phyloP scores from a whole-genome alignment of 805 yeast genomes.

The Starmerella apis region DNA sequence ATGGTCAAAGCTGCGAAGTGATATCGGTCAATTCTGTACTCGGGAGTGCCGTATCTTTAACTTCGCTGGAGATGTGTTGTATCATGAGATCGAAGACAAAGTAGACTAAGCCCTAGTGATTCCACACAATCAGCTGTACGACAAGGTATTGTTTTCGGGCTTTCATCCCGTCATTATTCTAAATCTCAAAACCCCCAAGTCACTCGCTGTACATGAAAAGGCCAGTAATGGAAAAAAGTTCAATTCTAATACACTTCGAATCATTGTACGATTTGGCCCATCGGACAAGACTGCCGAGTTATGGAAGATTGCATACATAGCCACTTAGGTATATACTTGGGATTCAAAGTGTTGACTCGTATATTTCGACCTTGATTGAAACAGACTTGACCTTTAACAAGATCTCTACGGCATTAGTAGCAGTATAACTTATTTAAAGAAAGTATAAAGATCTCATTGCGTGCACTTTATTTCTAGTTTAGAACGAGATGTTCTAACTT shows the following conservation, averaged over 20 bases:
- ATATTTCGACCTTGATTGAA: conserved; percentile 12
- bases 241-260: conserved; percentile 5
- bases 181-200: conserved; percentile 1
- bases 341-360: conserved; percentile 13
- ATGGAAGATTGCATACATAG: conserved; percentile 8
- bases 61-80: conserved; percentile 8
- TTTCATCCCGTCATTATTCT: conserved; percentile 11
- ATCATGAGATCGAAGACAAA: conserved; percentile 9
- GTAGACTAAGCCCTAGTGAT: conserved; percentile 11
- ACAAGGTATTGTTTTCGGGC: conserved; percentile 16
- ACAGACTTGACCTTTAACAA: conserved; percentile 4
- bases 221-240: no score
- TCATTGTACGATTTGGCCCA: conserved; percentile 17
- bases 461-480: no score
- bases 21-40: conserved; percentile 18
- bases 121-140: conserved; percentile 18
- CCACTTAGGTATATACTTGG: conserved; percentile 8
- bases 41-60: conserved; percentile 11
- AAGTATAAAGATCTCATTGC: no score
- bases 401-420: conserved; percentile 13
- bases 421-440: no score
- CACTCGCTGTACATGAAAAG: no score
- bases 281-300: conserved; percentile 15
- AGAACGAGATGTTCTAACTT: no score
- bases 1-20: conserved; percentile 18